Conservation (phyloP, 208 protist genomes). For the Lotmaria passim region DNA sequence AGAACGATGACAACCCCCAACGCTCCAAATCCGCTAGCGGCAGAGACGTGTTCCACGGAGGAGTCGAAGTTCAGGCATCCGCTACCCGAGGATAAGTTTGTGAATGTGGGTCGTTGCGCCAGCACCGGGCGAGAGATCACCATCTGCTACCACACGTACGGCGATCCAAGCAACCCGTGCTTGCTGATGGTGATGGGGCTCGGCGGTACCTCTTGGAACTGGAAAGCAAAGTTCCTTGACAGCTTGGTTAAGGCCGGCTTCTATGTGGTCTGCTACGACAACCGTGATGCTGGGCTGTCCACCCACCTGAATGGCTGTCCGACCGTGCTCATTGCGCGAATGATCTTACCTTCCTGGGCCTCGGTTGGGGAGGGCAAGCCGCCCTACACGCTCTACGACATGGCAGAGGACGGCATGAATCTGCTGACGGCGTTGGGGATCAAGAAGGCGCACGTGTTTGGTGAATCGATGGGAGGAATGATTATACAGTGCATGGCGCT, state of each 20-base stretch:
- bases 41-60: neutral
- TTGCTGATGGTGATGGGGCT: conserved; percentile 70
- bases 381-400: conserved; percentile 75
- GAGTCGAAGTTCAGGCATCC: conserved; percentile 14
- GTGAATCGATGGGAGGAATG: conserved; percentile 80
- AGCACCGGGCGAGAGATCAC: conserved; percentile 54
- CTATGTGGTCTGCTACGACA: conserved; percentile 78
- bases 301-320: conserved; percentile 56
- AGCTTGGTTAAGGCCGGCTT: conserved; percentile 41
- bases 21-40: neutral
- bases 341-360: conserved; percentile 51
- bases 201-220: conserved; percentile 20
- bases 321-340: conserved; percentile 39
- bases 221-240: conserved; percentile 40
- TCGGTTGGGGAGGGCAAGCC: conserved; percentile 47
- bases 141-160: conserved; percentile 72
- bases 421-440: conserved; percentile 62
- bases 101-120: conserved; percentile 47
- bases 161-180: conserved; percentile 53
- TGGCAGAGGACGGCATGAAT: conserved; percentile 61
- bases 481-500: conserved; percentile 79
- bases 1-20: no score
- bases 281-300: conserved; percentile 73
- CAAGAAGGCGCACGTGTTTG: conserved; percentile 58
- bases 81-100: conserved; percentile 54